These are phyloP conservation scores for Urostyla sp. DNA, from an alignment of 73 alveolate genomes.

Conservation along the genomic window DNA sequence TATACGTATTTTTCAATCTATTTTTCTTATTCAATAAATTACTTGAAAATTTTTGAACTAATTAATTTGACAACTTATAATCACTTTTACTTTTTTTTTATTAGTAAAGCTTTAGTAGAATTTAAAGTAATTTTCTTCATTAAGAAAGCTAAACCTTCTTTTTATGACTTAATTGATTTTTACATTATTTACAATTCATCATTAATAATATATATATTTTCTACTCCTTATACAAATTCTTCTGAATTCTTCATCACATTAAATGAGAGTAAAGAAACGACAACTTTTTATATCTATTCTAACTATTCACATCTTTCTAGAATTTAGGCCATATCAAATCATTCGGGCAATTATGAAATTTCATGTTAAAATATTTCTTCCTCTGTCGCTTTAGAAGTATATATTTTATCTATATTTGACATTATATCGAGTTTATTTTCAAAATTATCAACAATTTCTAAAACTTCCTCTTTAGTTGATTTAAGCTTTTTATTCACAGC, in stretches of 20 bases:
- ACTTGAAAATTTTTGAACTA: neutral
- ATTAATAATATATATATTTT: no score
- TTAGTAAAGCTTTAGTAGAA: neutral
- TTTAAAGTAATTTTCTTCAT: slow-evolving; percentile 16
- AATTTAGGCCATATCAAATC: slow-evolving; percentile 26
- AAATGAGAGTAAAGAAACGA: slow-evolving; percentile 22
- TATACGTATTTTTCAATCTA: neutral
- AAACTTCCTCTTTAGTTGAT: slow-evolving; percentile 32
- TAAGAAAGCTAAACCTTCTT: neutral
- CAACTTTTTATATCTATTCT: slow-evolving; percentile 22
- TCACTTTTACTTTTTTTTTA: slow-evolving; percentile 25
- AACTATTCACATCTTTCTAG: slow-evolving; percentile 55
- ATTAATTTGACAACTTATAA: slow-evolving; percentile 3
- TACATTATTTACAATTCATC: no score
- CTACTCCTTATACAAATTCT: slow-evolving; percentile 49
- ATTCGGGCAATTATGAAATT: neutral
- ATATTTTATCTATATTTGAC: slow-evolving; percentile 11
- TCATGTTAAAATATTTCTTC: neutral
- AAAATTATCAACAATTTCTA: neutral
- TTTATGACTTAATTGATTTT: no score
- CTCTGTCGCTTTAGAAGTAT: neutral
- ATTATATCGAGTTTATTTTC: slow-evolving; percentile 5
- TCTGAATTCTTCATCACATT: slow-evolving; percentile 62
- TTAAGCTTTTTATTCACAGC: slow-evolving; percentile 2
- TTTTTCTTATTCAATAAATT: neutral